phyloP scores from a whole-genome alignment of 352 stramenopile species.

The Blastocystis sp. region DNA sequence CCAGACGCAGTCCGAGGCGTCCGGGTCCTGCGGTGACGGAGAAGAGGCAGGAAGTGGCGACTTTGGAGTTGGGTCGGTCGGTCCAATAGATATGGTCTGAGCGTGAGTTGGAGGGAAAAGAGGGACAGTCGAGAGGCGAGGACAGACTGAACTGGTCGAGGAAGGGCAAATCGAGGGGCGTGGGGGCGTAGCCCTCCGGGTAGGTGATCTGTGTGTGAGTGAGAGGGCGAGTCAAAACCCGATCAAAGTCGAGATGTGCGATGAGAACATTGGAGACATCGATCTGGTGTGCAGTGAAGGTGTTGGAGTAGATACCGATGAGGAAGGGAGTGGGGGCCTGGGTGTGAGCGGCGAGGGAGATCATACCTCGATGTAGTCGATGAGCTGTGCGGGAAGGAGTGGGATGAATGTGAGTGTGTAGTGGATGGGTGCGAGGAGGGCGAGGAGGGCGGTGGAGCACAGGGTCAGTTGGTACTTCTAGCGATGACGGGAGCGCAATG shows the following conservation, averaged over 20 bases:
- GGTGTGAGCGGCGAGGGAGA: background rate
- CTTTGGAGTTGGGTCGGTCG: constrained; percentile 34
- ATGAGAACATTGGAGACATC: background rate
- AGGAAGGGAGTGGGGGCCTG: constrained; percentile 62
- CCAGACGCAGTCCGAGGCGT: background rate
- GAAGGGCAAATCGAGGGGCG: background rate
- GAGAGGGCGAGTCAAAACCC: background rate
- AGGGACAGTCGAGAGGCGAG: background rate
- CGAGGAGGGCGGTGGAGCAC: constrained; percentile 31
- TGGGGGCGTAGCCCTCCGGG: background rate
- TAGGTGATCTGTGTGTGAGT: constrained; percentile 26
- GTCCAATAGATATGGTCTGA: constrained; percentile 7
- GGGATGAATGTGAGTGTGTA: constrained; percentile 67
- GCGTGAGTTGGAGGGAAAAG: background rate
- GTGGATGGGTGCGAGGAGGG: constrained; percentile 13
- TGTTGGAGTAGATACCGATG: constrained; percentile 46
- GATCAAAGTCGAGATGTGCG: constrained; percentile 57
- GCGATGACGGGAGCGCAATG: background rate
- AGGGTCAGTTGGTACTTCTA: constrained; percentile 68
- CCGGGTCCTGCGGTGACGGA: constrained; percentile 18
- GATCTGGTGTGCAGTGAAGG: background rate
- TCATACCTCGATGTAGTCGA: constrained; percentile 57
- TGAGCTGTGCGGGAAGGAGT: constrained; percentile 37
- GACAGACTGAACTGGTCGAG: background rate
- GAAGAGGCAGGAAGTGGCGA: constrained; percentile 8